Evolutionary conservation across 768 basidiomycete genomes (phyloP).

Genomic region (Boletus insuetus): DNA sequence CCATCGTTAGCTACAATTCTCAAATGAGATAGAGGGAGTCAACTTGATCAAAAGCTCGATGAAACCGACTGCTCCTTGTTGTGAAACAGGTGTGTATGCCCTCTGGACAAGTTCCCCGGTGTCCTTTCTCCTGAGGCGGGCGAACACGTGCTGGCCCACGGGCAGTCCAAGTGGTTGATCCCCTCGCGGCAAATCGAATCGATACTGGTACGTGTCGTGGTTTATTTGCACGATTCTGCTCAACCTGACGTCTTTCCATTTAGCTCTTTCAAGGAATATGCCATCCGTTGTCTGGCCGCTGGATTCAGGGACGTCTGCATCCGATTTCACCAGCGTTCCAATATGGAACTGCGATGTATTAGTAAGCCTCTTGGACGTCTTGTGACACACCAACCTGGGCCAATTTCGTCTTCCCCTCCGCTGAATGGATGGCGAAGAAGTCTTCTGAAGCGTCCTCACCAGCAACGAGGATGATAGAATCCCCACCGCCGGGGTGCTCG

Average conservation of each 20-base stretch:
- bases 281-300: conserved; percentile 7
- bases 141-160: conserved; percentile 59
- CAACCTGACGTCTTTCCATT: conserved; percentile 49
- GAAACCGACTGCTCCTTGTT: conserved; percentile 38
- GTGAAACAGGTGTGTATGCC: conserved; percentile 60
- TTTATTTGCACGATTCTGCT: conserved; percentile 38
- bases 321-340: conserved; percentile 40
- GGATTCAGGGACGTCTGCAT: not conserved
- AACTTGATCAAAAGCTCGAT: conserved; percentile 57
- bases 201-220: conserved; percentile 48
- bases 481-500: conserved; percentile 58
- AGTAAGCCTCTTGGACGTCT: conserved; percentile 1
- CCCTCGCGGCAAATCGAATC: conserved; percentile 42
- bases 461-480: conserved; percentile 53
- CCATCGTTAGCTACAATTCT: conserved; percentile 4
- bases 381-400: conserved; percentile 32
- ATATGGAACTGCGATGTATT: conserved; percentile 40
- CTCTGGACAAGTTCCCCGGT: conserved; percentile 49
- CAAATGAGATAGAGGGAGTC: conserved; percentile 6
- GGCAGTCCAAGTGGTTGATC: conserved; percentile 51
- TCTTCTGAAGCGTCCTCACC: conserved; percentile 63
- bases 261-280: conserved; percentile 42
- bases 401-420: conserved; percentile 45
- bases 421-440: conserved; percentile 62
- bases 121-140: conserved; percentile 42